phyloP scores from a whole-genome alignment of 139 green algal genomes.

The Dunaliella sp. region DNA sequence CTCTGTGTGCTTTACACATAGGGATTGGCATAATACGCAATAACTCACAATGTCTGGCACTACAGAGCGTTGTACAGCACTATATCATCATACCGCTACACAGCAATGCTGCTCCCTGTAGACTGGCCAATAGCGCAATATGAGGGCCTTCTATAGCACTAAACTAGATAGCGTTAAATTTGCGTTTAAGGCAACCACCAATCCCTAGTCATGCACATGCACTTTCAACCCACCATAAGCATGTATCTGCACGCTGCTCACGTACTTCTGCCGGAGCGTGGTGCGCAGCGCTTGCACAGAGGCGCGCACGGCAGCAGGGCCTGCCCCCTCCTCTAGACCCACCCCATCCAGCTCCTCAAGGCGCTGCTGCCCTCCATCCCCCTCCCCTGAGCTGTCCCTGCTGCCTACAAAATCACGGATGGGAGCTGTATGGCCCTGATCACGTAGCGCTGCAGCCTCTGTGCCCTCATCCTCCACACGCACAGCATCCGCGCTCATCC shows the following conservation, averaged over 20 bases:
- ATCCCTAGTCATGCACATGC: no score
- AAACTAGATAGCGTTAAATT: no score
- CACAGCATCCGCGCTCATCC: neutral
- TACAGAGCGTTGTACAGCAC: no score
- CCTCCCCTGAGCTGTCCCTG: neutral
- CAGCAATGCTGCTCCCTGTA: no score
- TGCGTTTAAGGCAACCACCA: no score
- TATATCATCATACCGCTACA: no score
- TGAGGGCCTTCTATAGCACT: no score
- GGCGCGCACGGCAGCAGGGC: neutral
- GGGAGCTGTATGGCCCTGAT: neutral
- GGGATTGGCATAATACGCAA: no score
- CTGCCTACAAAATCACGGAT: neutral
- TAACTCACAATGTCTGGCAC: no score
- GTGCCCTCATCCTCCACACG: neutral
- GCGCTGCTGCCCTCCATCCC: neutral
- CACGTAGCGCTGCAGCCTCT: neutral
- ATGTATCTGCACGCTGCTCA: neutral
- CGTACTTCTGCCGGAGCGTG: conserved; percentile 1
- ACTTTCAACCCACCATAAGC: neutral
- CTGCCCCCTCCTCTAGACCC: neutral
- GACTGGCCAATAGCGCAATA: no score
- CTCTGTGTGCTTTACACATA: no score
- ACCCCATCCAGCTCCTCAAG: neutral
- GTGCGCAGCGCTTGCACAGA: neutral